These are phyloP conservation scores for Fusarium duplospermum DNA, from an alignment of 2,329 filamentous ascomycete genomes.

Conservation along the genomic window DNA sequence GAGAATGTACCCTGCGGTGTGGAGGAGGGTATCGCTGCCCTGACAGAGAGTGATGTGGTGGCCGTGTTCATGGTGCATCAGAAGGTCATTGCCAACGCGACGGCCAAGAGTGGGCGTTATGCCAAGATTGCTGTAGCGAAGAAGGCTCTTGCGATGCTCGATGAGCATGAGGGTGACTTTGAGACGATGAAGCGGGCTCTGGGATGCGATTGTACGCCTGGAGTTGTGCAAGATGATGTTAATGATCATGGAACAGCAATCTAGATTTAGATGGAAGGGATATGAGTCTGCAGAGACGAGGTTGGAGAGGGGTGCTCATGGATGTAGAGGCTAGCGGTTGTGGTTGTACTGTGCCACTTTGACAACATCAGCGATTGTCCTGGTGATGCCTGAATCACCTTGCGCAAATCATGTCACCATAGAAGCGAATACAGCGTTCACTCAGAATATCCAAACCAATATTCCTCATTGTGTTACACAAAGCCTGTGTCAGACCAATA, in stretches of 20 bases:
- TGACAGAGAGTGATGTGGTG: constrained; percentile 66
- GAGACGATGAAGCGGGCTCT: constrained; percentile 67
- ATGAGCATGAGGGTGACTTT: constrained; percentile 58
- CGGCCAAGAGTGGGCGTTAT: constrained; percentile 74
- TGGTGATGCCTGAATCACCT: neutral
- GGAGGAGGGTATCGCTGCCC: constrained; percentile 54
- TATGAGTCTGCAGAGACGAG: neutral
- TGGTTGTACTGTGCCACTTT: neutral
- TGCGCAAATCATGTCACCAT: neutral
- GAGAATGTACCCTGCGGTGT: constrained; percentile 55
- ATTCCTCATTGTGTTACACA: neutral
- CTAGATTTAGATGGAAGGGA: neutral
- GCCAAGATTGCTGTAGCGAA: constrained; percentile 77
- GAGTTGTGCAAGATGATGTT: neutral
- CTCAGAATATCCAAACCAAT: neutral
- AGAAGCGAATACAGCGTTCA: neutral
- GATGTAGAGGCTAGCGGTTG: no score
- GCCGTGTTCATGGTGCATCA: constrained; percentile 84
- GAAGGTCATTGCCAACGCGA: constrained; percentile 70
- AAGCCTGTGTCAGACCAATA: neutral
- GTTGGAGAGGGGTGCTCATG: no score
- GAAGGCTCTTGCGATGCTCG: constrained; percentile 62
- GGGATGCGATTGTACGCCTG: constrained; percentile 70
- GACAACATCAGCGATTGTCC: neutral
- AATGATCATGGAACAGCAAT: constrained; percentile 31